A percentile compares a stretch with the other conserved stretches of the same genome.
phyloP scores from a whole-genome alignment of 1,284 basidiomycete species.

The Ustilago nuda region DNA sequence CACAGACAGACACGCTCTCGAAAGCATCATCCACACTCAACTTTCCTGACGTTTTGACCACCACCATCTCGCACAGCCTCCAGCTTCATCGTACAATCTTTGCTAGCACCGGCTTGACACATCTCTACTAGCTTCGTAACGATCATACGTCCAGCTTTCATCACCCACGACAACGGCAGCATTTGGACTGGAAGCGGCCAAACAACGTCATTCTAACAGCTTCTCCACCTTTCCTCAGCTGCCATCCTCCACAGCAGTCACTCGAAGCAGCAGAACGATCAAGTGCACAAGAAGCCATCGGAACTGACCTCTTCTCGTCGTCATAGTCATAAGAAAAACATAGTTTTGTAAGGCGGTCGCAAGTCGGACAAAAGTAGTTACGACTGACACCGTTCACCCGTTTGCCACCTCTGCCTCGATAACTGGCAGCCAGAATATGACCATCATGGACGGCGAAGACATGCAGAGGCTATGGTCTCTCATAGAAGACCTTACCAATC shows the following conservation, averaged over 20 bases:
- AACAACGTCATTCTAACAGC: not conserved
- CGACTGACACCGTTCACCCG: not conserved
- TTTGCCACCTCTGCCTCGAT: not conserved
- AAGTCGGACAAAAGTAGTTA: not conserved
- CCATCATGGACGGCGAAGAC: conserved; percentile 61
- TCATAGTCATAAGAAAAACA: too few relatives aligned
- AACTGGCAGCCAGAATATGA: conserved; percentile 26
- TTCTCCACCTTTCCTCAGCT: not conserved
- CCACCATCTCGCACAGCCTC: not conserved
- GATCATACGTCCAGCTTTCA: too few relatives aligned
- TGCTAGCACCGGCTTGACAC: not conserved
- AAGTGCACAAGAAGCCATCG: not conserved
- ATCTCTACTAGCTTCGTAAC: not conserved
- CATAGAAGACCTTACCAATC: conserved; percentile 70
- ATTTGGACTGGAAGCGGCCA: not conserved
- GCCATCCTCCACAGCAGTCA: not conserved
- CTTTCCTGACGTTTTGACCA: conserved; percentile 15
- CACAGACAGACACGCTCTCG: not conserved
- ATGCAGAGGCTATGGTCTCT: conserved; percentile 65
- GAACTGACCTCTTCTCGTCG: too few relatives aligned
- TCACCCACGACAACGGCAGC: not conserved
- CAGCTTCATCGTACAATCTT: not conserved
- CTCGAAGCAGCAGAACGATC: not conserved
- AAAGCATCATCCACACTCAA: not conserved
- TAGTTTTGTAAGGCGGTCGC: not conserved